phyloP scores from a whole-genome alignment of 2,329 filamentous ascomycete species.

The Drechslerella dactyloides region DNA sequence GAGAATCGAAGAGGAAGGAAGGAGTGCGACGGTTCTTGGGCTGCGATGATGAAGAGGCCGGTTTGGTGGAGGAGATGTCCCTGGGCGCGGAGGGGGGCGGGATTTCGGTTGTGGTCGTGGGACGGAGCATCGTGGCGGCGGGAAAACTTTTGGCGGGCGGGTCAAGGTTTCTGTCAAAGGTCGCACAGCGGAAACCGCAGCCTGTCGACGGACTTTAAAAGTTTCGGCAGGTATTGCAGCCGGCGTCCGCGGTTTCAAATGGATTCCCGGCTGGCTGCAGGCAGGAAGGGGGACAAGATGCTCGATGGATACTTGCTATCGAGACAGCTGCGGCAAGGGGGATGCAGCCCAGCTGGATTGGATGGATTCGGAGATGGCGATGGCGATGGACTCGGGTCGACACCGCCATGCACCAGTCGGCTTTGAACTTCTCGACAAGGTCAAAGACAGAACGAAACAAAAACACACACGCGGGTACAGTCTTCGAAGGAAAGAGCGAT shows the following conservation, averaged over 20 bases:
- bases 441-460: slow-evolving; percentile 5
- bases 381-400: background rate
- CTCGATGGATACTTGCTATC: no score
- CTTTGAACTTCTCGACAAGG: background rate
- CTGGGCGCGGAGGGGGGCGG: slow-evolving; percentile 30
- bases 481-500: background rate
- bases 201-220: background rate
- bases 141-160: background rate
- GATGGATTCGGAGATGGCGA: background rate
- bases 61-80: slow-evolving; percentile 32
- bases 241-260: no score
- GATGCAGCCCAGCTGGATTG: background rate
- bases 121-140: slow-evolving; percentile 30
- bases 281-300: no score
- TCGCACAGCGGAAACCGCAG: background rate
- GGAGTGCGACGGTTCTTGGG: slow-evolving; percentile 30
- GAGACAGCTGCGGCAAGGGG: no score
- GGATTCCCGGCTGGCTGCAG: no score
- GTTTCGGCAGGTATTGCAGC: no score
- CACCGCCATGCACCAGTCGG: background rate
- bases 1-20: slow-evolving; percentile 50
- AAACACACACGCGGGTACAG: background rate
- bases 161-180: background rate
- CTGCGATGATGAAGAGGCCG: slow-evolving; percentile 7
- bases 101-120: slow-evolving; percentile 38